Conservation (phyloP, 1,139 yeast genomes). For the Pichia sp. region DNA sequence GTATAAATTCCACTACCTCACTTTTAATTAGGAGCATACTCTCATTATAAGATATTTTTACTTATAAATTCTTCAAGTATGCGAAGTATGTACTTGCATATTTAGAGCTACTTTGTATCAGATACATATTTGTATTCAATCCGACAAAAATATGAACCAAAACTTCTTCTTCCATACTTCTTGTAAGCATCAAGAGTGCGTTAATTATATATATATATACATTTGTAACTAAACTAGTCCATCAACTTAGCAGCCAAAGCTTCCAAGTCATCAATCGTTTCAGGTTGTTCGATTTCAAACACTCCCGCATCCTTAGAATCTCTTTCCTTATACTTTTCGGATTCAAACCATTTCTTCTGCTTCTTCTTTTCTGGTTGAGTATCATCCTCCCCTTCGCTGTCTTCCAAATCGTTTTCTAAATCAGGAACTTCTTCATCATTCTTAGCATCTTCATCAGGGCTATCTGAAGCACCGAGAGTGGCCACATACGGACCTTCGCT, state of each 20-base stretch:
- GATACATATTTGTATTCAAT: too few relatives aligned
- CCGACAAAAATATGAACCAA: too few relatives aligned
- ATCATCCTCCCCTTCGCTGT: conserved; percentile 33
- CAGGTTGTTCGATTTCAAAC: conserved; percentile 80
- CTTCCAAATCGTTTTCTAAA: conserved; percentile 48
- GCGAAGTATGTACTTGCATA: neutral
- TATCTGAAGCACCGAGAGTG: conserved; percentile 26
- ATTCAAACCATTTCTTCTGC: conserved; percentile 61
- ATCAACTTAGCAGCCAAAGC: conserved; percentile 72
- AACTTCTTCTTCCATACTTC: too few relatives aligned
- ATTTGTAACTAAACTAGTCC: conserved; percentile 11
- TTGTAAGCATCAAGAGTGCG: too few relatives aligned
- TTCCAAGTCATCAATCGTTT: conserved; percentile 89
- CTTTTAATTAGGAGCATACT: neutral
- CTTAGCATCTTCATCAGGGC: conserved; percentile 23
- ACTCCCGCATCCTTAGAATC: conserved; percentile 32
- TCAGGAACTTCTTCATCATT: conserved; percentile 35
- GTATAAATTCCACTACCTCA: conserved; percentile 18
- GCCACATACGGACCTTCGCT: conserved; percentile 28
- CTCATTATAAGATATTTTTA: neutral
- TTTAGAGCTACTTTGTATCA: too few relatives aligned
- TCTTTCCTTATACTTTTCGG: conserved; percentile 21
- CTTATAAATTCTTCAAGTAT: neutral
- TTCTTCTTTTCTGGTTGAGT: conserved; percentile 44
- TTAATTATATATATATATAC: neutral